Base-by-base conservation (phyloP, 345 rosid genomes). In the Camelina neglecta region DNA sequence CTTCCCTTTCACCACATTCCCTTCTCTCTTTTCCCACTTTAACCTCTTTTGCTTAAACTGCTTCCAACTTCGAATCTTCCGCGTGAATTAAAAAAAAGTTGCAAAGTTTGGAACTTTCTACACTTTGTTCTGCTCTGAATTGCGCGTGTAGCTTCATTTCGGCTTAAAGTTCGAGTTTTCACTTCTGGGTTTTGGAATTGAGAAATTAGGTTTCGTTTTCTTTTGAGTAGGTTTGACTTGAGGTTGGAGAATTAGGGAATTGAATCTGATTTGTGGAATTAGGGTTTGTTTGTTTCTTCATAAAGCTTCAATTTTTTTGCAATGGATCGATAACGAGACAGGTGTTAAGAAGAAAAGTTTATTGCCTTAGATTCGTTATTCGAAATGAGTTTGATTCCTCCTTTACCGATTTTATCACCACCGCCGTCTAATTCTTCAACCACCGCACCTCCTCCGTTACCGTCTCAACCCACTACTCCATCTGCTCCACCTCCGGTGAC, bases 371-470 rank as follows among this genome's bases (percentile, higher is more conserved):
- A 47, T 67, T 60, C 31, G 7, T 39, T 39, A 18, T 38, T 15
- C 2, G 33, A 54, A 90, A 90, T 91, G 92, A 82, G 81, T 79
- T 84, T 85, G 74, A 38, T 79, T 73, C 70, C 82, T 74, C 83
- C 90, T 72, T 84, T 74, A 75, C 89, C 71, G 68, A 64, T 48
- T 80, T 82, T 73, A 47, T 47, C 80, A 23, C 74, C 90, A 47
- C 79, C 85, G 20, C 31, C 86, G 39, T 69, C 82, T 4, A 56
- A 81, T 80, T 66, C 88, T 54, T 65, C 88, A 11, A 50, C 76
- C 61, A 79, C 84, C 69, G 66, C 88, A 42, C 83, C 90, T 10
- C 72, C 88, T 65, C 83, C 85, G 31, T 73, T 81, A 9, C 45
- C 80, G 33, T 59, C 86, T 67, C 86, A 50, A 59, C 78, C 84